Evolutionary conservation across 306 rosid species (phyloP).

Genomic region (Vigna radiata): DNA sequence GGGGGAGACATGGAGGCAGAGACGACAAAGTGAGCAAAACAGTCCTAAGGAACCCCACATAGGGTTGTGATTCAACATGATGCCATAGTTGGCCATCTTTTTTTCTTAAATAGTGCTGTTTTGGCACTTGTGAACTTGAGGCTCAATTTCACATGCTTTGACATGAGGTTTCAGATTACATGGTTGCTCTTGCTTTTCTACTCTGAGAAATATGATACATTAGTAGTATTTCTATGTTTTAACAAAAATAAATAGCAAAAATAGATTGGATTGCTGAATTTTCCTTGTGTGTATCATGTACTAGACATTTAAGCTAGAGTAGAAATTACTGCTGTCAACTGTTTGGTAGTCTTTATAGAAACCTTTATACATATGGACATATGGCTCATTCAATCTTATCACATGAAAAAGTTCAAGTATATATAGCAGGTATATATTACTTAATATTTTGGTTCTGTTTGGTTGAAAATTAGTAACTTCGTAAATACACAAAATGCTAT

Average conservation of each 20-base stretch:
- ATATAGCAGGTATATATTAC: neutral
- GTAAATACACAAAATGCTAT: neutral
- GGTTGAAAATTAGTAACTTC: neutral
- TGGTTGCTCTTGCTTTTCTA: constrained; percentile 13
- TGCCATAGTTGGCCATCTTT: constrained; percentile 10
- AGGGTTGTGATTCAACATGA: constrained; percentile 30
- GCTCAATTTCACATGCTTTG: constrained; percentile 26
- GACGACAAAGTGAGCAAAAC: constrained; percentile 38
- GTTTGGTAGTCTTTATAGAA: neutral
- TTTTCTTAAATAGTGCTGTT: constrained; percentile 18
- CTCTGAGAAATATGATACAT: neutral
- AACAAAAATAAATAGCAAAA: constrained; percentile 11
- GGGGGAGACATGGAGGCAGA: constrained; percentile 57
- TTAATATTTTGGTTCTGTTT: neutral
- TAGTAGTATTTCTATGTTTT: neutral
- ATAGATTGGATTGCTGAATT: constrained; percentile 23
- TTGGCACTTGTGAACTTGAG: constrained; percentile 31
- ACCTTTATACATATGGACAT: too few relatives aligned
- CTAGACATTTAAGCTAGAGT: constrained; percentile 4
- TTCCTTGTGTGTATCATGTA: neutral
- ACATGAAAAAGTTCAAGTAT: neutral
- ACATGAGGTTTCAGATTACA: constrained; percentile 26
- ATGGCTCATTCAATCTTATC: too few relatives aligned
- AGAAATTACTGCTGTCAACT: constrained; percentile 1
- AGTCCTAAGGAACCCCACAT: constrained; percentile 25